A percentile compares a stretch with the other conserved stretches of the same genome.
Evolutionary conservation across 352 stramenopile species (phyloP).

Genomic region (Globisporangium cederbergense): DNA sequence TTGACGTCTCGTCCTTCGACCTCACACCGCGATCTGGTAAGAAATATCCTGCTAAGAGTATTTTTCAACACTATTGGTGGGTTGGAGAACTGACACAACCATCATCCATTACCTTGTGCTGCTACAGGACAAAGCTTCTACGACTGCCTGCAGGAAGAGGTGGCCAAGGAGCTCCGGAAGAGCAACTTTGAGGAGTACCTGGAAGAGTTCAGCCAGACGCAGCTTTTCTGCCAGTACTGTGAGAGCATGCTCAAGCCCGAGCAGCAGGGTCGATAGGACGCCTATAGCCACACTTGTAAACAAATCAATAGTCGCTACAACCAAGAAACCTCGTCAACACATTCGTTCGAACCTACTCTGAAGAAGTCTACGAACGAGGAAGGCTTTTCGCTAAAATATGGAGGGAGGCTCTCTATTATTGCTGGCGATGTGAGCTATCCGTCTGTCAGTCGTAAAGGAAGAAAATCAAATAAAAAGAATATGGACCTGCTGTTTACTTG

Average conservation of each 20-base stretch:
- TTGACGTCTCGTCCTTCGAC: constrained; percentile 62
- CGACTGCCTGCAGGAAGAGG: constrained; percentile 72
- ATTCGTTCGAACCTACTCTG: not conserved
- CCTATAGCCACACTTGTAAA: not conserved
- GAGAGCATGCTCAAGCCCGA: constrained; percentile 60
- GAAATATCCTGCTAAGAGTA: not conserved
- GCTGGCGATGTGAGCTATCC: not conserved
- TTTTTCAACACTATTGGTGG: not conserved
- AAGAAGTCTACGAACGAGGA: not conserved
- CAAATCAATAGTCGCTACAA: not conserved
- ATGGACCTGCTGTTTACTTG: not conserved
- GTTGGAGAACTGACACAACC: not conserved
- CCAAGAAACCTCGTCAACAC: not conserved
- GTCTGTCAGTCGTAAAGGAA: not conserved
- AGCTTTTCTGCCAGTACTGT: constrained; percentile 86
- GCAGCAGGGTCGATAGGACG: constrained; percentile 12
- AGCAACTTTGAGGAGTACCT: constrained; percentile 70
- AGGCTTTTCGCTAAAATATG: not conserved
- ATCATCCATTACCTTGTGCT: not conserved
- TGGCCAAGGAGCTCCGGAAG: constrained; percentile 62
- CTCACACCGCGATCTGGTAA: constrained; percentile 42
- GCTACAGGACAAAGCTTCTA: constrained; percentile 54
- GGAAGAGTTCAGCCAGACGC: constrained; percentile 82
- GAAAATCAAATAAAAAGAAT: not conserved
- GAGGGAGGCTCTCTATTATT: not conserved